phyloP scores from a whole-genome alignment of 441 rosid genomes.

The Gossypium gossypioides region DNA sequence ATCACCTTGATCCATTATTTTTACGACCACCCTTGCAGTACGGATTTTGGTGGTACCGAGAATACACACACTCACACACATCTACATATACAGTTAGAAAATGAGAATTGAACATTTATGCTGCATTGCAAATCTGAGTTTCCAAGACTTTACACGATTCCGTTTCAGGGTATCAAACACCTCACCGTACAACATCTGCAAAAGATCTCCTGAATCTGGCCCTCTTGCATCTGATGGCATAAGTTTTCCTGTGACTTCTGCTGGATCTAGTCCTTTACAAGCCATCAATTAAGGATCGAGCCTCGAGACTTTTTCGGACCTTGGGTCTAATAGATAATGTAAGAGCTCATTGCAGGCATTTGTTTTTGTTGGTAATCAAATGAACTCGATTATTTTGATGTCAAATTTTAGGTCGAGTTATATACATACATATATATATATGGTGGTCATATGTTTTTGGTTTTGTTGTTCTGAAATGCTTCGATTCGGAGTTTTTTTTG shows the following conservation, averaged over 20 bases:
- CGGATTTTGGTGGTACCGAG: neutral
- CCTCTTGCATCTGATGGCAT: constrained; percentile 20
- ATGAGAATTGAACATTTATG: no score
- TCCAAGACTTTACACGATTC: neutral
- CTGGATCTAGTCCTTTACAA: constrained; percentile 25
- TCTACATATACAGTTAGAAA: neutral
- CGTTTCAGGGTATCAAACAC: constrained; percentile 32
- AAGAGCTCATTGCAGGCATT: neutral
- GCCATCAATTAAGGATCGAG: neutral
- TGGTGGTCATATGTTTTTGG: neutral
- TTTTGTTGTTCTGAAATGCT: neutral
- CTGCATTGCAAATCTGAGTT: neutral
- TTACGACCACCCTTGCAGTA: neutral
- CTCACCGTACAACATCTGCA: constrained; percentile 32
- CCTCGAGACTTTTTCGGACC: no score
- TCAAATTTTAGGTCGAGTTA: neutral
- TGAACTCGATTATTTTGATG: constrained; percentile 2
- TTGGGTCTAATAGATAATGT: neutral
- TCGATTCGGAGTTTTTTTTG: neutral
- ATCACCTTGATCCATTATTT: no score
- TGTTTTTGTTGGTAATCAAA: neutral
- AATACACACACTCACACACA: neutral
- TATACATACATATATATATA: neutral
- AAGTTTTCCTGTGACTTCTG: constrained; percentile 37
- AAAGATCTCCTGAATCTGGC: constrained; percentile 22